phyloP scores from a whole-genome alignment of 768 basidiomycete genomes.

The Naematelia encephala region DNA sequence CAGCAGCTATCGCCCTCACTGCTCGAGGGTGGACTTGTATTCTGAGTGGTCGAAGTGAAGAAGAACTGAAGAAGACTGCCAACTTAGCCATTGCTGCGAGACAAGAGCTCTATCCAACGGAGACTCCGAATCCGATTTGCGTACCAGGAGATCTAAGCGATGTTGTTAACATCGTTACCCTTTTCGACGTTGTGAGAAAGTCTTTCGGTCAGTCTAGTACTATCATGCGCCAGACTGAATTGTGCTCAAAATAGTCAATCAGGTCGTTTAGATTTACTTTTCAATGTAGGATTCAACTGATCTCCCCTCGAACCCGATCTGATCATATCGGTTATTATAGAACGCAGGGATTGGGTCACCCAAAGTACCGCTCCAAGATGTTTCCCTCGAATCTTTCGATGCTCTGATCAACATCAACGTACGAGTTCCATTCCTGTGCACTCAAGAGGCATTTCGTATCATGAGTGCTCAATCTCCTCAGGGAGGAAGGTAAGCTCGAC shows the following conservation, averaged over 20 bases:
- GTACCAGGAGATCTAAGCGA: constrained; percentile 60
- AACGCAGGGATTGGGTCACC: constrained; percentile 66
- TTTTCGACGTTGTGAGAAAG: neutral
- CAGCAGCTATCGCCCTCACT: constrained; percentile 65
- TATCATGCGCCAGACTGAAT: neutral
- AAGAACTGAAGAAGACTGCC: constrained; percentile 61
- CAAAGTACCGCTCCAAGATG: constrained; percentile 57
- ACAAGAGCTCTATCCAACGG: constrained; percentile 48
- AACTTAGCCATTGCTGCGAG: constrained; percentile 6
- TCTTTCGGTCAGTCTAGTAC: neutral
- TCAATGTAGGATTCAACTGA: constrained; percentile 66
- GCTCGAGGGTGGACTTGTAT: constrained; percentile 67
- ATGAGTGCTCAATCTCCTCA: constrained; percentile 69
- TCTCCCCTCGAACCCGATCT: too few species aligned
- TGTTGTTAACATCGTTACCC: constrained; percentile 60
- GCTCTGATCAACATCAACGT: constrained; percentile 66
- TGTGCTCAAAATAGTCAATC: neutral
- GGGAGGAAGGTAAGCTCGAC: constrained; percentile 56
- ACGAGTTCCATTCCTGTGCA: constrained; percentile 67
- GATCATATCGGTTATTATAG: too few species aligned
- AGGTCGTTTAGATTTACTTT: constrained; percentile 61
- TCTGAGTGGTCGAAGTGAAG: constrained; percentile 62
- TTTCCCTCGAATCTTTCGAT: constrained; percentile 53
- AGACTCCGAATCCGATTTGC: constrained; percentile 19
- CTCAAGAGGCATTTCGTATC: constrained; percentile 65